phyloP scores from a whole-genome alignment of 768 basidiomycete species.

The Tylopilus plumbeoviolaceoides region DNA sequence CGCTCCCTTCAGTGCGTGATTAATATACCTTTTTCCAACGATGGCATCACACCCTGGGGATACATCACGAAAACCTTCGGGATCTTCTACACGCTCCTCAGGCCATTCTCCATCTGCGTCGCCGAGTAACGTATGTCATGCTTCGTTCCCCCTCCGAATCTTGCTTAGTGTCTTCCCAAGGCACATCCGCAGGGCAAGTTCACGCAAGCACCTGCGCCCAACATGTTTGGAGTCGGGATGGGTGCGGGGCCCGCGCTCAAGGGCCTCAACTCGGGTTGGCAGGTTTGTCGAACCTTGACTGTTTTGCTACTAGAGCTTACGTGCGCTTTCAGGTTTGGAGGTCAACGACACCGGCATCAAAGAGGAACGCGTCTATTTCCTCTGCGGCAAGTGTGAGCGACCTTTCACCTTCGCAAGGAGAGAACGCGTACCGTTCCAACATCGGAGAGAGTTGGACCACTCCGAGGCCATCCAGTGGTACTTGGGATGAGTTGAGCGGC shows the following conservation, averaged over 20 bases:
- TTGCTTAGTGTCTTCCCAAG: conserved; percentile 21
- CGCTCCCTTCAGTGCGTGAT: conserved; percentile 25
- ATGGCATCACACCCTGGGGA: conserved; percentile 37
- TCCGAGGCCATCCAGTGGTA: conserved; percentile 47
- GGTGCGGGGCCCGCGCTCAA: conserved; percentile 46
- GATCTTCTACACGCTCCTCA: conserved; percentile 62
- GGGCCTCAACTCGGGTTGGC: conserved; percentile 60
- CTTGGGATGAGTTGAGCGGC: conserved; percentile 56
- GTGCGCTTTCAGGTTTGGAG: conserved; percentile 52
- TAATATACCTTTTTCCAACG: conserved; percentile 20
- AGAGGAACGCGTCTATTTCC: conserved; percentile 59
- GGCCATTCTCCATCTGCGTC: conserved; percentile 61
- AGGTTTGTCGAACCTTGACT: conserved; percentile 40
- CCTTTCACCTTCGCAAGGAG: conserved; percentile 40
- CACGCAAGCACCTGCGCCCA: conserved; percentile 37
- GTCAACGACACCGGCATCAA: conserved; percentile 43
- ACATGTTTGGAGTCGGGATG: conserved; percentile 53
- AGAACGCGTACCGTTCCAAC: conserved; percentile 44
- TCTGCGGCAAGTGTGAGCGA: conserved; percentile 54
- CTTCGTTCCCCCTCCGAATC: neutral
- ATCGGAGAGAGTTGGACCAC: conserved; percentile 50
- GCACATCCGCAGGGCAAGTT: conserved; percentile 45
- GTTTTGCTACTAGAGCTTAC: conserved; percentile 6
- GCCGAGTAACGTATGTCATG: conserved; percentile 49
- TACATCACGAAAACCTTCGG: conserved; percentile 63